Evolutionary conservation across 345 rosid genomes (phyloP).

Genomic region (Balakata baccata): DNA sequence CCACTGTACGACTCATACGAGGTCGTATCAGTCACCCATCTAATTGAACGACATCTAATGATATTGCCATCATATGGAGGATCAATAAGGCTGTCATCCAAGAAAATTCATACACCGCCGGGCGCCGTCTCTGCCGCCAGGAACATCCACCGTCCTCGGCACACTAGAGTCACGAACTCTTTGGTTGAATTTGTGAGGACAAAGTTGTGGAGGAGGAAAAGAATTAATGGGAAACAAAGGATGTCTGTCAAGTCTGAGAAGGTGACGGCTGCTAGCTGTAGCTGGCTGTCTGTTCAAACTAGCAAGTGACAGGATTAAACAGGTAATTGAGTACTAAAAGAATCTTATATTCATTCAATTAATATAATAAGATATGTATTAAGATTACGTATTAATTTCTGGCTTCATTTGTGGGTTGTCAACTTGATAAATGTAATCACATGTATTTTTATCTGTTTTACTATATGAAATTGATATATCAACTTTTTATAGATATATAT

Average conservation of each 20-base stretch:
- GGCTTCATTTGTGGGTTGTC: no score
- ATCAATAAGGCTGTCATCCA: conserved; percentile 16
- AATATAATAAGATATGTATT: no score
- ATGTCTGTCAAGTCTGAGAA: not conserved
- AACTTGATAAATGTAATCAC: no score
- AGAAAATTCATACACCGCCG: not conserved
- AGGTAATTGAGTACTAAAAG: no score
- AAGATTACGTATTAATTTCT: no score
- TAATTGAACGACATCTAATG: conserved; percentile 52
- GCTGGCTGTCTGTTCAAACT: no score
- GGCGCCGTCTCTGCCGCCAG: not conserved
- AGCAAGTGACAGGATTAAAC: no score
- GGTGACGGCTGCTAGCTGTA: no score
- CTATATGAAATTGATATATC: no score
- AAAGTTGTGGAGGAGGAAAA: not conserved
- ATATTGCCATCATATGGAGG: conserved; percentile 37
- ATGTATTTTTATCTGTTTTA: no score
- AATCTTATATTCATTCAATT: no score
- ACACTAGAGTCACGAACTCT: not conserved
- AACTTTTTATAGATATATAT: no score
- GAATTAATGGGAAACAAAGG: not conserved
- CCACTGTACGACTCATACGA: conserved; percentile 54
- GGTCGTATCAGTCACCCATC: conserved; percentile 38
- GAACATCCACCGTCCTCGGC: not conserved
- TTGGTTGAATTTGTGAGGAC: conserved; percentile 8